A percentile compares a stretch with the other conserved stretches of the same genome.
Conservation (phyloP, 2,329 filamentous ascomycete genomes). For the Aspergillus pseudoglaucus region DNA sequence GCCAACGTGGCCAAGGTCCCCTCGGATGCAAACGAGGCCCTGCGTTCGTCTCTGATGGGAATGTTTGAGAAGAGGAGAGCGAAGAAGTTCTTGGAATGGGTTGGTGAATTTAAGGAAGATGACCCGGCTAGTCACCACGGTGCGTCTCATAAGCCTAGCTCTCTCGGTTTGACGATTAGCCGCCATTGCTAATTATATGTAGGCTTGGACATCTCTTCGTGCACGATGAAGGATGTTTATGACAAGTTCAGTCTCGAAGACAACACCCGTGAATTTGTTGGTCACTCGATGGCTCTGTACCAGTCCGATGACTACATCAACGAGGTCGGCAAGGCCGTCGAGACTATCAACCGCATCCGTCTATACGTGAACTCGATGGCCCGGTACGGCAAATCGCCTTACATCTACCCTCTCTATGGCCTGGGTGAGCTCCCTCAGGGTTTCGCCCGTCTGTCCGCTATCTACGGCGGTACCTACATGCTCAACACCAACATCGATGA, state of each 20-base stretch:
- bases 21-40: conserved; percentile 81
- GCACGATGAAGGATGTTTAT: conserved; percentile 97
- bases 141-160: conserved; percentile 37
- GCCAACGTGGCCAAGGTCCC: conserved; percentile 96
- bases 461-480: conserved; percentile 99
- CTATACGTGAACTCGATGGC: conserved; percentile 97
- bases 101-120: conserved; percentile 75
- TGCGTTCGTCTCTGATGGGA: conserved; percentile 91
- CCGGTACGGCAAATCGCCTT: conserved; percentile 95
- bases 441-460: conserved; percentile 93
- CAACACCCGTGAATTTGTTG: conserved; percentile 88
- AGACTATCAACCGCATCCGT: conserved; percentile 84
- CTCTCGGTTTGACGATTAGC: neutral
- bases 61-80: conserved; percentile 96
- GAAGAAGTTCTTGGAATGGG: conserved; percentile 94
- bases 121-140: conserved; percentile 86
- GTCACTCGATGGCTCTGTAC: conserved; percentile 97
- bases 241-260: conserved; percentile 94
- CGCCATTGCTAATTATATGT: conserved; percentile 13
- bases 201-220: conserved; percentile 73
- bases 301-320: conserved; percentile 82
- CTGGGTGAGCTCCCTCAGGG: conserved; percentile 95
- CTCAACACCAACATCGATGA: conserved; percentile 93
- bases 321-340: conserved; percentile 64
- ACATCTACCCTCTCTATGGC: conserved; percentile 98